A percentile compares a stretch with the other conserved stretches of the same genome.
Evolutionary conservation across 2,329 filamentous ascomycete genomes (phyloP).

Genomic region (Gremmenia infestans): DNA sequence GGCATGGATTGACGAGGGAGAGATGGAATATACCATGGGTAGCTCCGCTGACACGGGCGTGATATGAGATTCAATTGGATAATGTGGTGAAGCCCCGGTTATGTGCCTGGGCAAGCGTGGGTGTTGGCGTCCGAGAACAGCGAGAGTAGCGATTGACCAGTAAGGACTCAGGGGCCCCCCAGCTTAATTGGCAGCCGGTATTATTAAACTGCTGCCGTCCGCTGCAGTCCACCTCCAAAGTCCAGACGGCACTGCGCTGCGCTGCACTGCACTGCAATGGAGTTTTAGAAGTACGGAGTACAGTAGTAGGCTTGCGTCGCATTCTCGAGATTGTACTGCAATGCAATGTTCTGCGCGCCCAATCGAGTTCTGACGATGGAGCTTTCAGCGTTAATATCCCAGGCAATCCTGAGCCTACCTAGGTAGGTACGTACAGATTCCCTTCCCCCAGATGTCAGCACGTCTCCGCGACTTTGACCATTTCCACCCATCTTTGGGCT

Average conservation of each 20-base stretch:
- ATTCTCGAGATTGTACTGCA: too few relatives aligned
- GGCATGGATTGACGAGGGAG: background rate
- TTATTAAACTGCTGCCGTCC: background rate
- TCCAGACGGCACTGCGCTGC: background rate
- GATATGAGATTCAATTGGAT: background rate
- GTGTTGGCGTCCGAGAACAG: background rate
- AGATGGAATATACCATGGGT: constrained; percentile 1
- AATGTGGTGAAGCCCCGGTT: background rate
- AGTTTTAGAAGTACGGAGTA: too few relatives aligned
- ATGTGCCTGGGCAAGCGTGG: constrained; percentile 2
- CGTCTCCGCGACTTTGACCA: too few relatives aligned
- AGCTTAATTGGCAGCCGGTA: background rate
- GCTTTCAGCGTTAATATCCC: too few relatives aligned
- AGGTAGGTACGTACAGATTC: background rate
- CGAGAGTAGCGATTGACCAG: background rate
- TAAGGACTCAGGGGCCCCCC: background rate
- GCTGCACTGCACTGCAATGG: background rate
- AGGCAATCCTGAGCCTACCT: too few relatives aligned
- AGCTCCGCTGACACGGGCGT: background rate
- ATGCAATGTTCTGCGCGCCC: too few relatives aligned
- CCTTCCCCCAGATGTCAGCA: background rate
- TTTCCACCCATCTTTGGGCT: background rate
- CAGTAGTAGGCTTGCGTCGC: too few relatives aligned
- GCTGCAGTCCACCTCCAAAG: background rate
- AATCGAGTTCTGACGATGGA: too few relatives aligned